Conservation (phyloP, 2,329 filamentous ascomycete species). For the Myriosclerotinia duriaeana region DNA sequence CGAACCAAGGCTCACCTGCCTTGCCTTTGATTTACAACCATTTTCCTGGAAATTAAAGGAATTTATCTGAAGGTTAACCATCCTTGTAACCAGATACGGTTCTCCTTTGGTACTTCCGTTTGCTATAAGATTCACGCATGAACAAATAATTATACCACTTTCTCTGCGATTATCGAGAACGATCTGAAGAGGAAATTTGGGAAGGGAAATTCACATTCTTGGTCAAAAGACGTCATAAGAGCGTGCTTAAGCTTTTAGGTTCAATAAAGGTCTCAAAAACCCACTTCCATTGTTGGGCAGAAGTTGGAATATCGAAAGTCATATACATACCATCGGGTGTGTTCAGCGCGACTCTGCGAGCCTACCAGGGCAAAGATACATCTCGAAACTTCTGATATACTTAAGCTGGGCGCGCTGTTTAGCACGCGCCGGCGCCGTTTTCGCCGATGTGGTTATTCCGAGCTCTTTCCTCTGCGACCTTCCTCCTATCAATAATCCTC, state of each 20-base stretch:
- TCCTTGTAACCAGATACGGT: slow-evolving; percentile 5
- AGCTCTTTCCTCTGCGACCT: slow-evolving; percentile 75
- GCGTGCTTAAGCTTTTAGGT: not conserved
- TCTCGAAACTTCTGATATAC: slow-evolving; percentile 17
- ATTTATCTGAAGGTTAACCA: slow-evolving; percentile 5
- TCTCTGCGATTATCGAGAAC: not conserved
- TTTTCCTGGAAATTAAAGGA: slow-evolving; percentile 5
- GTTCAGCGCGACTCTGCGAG: not conserved
- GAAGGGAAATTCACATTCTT: not conserved
- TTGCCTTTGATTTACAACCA: slow-evolving; percentile 10
- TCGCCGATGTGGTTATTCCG: slow-evolving; percentile 80
- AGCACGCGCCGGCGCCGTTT: slow-evolving; percentile 50
- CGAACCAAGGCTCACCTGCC: slow-evolving; percentile 27
- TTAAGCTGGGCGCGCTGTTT: slow-evolving; percentile 44
- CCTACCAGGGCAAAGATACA: slow-evolving; percentile 8
- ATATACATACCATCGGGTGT: not conserved
- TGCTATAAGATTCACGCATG: not conserved
- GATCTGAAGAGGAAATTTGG: not conserved
- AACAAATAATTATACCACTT: not conserved
- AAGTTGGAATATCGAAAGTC: not conserved
- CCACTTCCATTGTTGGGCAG: slow-evolving; percentile 2
- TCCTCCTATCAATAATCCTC: slow-evolving; percentile 88
- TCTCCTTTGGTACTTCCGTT: slow-evolving; percentile 14
- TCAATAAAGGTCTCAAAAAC: not conserved
- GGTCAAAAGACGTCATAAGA: slow-evolving; percentile 2